A percentile compares a stretch with the other conserved stretches of the same genome.
Evolutionary conservation across 441 rosid genomes (phyloP).

Genomic region (Aleurites moluccanus): DNA sequence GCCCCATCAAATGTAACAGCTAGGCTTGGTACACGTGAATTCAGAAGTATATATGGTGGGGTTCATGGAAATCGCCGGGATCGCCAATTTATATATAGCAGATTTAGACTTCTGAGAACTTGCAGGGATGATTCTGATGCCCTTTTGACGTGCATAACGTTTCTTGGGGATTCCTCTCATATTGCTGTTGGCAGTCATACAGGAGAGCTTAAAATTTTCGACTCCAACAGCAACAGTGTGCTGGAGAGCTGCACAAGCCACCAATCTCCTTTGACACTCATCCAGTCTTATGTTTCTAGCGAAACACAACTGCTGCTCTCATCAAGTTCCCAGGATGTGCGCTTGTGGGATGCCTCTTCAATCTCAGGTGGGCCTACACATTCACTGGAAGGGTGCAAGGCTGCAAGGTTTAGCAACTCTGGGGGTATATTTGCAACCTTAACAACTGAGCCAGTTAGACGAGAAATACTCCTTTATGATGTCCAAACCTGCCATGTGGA

Average conservation of each 20-base stretch:
- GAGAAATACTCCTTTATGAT: conserved; percentile 91
- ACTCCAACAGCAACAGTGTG: conserved; percentile 62
- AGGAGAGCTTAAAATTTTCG: conserved; percentile 83
- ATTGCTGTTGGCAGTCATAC: conserved; percentile 89
- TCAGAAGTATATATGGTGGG: conserved; percentile 75
- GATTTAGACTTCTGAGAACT: conserved; percentile 94
- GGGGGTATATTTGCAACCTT: conserved; percentile 76
- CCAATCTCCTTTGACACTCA: conserved; percentile 70
- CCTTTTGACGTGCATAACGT: conserved; percentile 74
- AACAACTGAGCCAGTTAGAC: conserved; percentile 51
- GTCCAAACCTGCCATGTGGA: conserved; percentile 66
- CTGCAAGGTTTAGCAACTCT: conserved; percentile 88
- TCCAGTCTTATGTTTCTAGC: conserved; percentile 66
- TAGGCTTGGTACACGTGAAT: conserved; percentile 86
- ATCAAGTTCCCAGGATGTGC: conserved; percentile 83
- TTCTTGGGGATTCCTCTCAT: conserved; percentile 76
- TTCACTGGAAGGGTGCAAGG: conserved; percentile 81
- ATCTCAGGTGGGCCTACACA: conserved; percentile 69
- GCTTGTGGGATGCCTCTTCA: conserved; percentile 86
- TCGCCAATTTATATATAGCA: conserved; percentile 94
- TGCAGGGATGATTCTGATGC: conserved; percentile 85
- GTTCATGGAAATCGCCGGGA: conserved; percentile 94
- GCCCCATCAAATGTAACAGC: conserved; percentile 88
- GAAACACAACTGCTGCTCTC: conserved; percentile 79
- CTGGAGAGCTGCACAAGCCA: conserved; percentile 82